phyloP scores from a whole-genome alignment of 2,329 filamentous ascomycete genomes.

The Exserohilum rostratum region DNA sequence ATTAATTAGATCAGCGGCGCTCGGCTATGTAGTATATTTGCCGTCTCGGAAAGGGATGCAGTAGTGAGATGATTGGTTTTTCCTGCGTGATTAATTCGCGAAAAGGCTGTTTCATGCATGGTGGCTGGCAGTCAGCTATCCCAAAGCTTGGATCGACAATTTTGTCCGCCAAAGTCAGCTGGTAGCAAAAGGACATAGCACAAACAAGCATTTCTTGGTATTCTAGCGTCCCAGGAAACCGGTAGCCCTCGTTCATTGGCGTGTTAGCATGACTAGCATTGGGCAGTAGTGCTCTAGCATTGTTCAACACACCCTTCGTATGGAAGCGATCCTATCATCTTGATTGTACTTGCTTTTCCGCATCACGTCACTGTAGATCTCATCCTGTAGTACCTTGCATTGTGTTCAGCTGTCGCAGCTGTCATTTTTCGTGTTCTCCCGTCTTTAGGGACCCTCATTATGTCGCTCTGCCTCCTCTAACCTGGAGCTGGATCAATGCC shows the following conservation, averaged over 20 bases:
- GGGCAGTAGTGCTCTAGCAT: not conserved
- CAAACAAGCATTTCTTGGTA: conserved; percentile 3
- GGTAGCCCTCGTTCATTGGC: not conserved
- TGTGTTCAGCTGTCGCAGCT: too few relatives aligned
- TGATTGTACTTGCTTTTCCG: not conserved
- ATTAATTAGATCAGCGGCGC: not conserved
- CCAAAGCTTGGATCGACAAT: conserved; percentile 3
- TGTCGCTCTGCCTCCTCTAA: too few relatives aligned
- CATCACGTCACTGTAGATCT: not conserved
- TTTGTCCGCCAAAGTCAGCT: not conserved
- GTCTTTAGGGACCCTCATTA: too few relatives aligned
- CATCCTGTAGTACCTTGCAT: too few relatives aligned
- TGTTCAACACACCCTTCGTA: not conserved
- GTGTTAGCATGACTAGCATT: not conserved
- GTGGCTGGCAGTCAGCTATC: not conserved
- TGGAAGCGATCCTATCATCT: not conserved
- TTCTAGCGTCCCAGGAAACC: not conserved
- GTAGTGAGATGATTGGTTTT: not conserved
- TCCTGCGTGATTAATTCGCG: not conserved
- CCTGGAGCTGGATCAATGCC: too few relatives aligned
- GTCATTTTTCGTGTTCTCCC: not conserved
- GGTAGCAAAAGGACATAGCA: not conserved
- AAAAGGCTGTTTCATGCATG: not conserved
- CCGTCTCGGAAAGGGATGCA: not conserved
- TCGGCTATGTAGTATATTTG: not conserved